Base-by-base conservation (phyloP, 129 eudicot genomes). In the Flaveria ramosissima region DNA sequence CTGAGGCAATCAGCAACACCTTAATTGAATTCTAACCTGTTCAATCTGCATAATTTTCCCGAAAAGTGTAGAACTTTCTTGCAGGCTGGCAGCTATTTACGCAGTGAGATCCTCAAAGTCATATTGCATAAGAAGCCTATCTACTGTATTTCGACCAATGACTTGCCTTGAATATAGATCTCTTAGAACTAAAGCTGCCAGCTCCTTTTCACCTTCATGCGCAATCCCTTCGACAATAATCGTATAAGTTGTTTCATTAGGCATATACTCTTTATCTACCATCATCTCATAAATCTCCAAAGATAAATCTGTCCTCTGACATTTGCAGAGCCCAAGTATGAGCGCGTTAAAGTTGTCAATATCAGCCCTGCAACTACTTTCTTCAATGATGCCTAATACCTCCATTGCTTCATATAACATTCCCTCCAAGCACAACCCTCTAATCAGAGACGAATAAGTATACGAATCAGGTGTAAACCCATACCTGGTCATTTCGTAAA, bases 351-450 rank as follows among this genome's bases (percentile, higher is more conserved):
- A 91, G 64, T 91, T 85, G 53, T 91, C 93, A 15, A 84, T 70
- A 65, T 84, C 93, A 57, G 92, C 93, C 81, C 73, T 84, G 71
- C 81, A 75, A 9, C 90, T 93, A 77, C 77, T 84, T 71, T 86
- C 96, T 67, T 89, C 93, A 87, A 94, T 78, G 50, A 85, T 74
- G 59, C 70, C 15, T 45, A 87, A 74, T 13, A 94, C 80, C 69
- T 87, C 86, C 79, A 91, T 72, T 27, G 96, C 97, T 47, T 84
- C 92, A 53, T 77, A 48, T 14, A 86, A 26, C 97, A 87, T 84
- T 72, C 86, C 87, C 80, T 94, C 98, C 87, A 73, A 59, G 77
- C 98, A 94, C 74, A 94, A 70, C 66, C 98, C 97, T 83, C 93
- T 83, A 6, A 91, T 84, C 81, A 94, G 75, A 47, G 93, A 78